Percentiles rank a stretch among this genome's conserved stretches.
These are phyloP conservation scores for Ogataea ganodermae DNA, from an alignment of 805 yeast genomes.

Conservation along the genomic window DNA sequence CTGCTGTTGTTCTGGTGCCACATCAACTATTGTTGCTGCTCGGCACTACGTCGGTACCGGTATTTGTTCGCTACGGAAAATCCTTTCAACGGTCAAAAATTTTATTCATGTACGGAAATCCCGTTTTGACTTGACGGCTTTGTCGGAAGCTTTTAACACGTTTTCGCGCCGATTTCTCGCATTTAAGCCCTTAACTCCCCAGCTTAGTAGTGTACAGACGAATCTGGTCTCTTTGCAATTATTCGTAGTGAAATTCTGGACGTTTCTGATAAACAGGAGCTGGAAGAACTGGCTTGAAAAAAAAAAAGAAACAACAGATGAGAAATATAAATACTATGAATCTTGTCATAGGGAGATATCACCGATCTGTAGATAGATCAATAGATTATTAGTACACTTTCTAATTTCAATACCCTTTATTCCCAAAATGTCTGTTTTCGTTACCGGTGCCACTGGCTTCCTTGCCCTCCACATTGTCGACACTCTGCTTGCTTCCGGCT, in stretches of 20 bases:
- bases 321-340: no score
- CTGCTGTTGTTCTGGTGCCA: no score
- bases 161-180: not conserved
- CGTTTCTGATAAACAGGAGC: no score
- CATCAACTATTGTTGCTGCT: no score
- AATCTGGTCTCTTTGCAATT: not conserved
- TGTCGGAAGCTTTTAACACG: not conserved
- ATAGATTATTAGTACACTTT: not conserved
- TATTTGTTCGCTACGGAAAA: no score
- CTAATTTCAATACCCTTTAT: not conserved
- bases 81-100: no score
- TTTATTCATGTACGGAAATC: no score
- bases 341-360: no score
- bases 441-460: conserved; percentile 21
- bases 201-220: not conserved
- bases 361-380: not conserved
- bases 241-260: no score
- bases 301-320: no score
- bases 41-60: no score
- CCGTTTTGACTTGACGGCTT: no score
- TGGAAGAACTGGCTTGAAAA: not conserved
- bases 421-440: conserved; percentile 8
- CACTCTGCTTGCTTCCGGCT: conserved; percentile 10
- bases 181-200: conserved; percentile 1
- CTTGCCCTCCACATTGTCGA: conserved; percentile 18